Conservation (phyloP, 2,329 filamentous ascomycete genomes). For the Cladosporium phlei region DNA sequence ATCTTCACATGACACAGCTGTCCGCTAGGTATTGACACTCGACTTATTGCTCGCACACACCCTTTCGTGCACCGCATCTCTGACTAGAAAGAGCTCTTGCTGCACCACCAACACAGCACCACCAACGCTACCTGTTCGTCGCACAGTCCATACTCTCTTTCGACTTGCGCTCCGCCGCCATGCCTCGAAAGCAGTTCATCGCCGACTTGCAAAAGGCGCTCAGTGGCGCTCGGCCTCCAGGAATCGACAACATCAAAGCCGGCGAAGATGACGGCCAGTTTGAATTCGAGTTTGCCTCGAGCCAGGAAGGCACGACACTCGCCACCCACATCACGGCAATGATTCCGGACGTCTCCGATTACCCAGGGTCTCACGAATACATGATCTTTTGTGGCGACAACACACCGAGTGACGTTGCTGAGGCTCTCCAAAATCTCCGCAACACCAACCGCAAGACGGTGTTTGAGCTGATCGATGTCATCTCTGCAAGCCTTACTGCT, state of each 20-base stretch:
- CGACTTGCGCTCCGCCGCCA: conserved; percentile 32
- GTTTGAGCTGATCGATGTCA: conserved; percentile 44
- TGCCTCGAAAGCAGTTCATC: conserved; percentile 64
- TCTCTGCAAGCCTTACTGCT: conserved; percentile 38
- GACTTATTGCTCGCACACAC: too few species aligned
- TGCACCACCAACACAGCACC: background rate
- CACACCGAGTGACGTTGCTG: conserved; percentile 39
- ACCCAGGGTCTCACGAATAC: conserved; percentile 55
- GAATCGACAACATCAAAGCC: conserved; percentile 52
- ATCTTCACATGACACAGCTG: too few species aligned
- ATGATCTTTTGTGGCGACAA: conserved; percentile 52
- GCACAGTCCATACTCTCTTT: background rate
- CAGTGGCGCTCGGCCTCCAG: conserved; percentile 35
- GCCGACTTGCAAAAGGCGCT: conserved; percentile 50
- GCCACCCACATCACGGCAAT: conserved; percentile 37
- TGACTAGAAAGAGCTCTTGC: too few species aligned
- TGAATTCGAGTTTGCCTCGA: conserved; percentile 44
- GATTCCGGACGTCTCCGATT: conserved; percentile 52
- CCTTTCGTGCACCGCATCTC: too few species aligned
- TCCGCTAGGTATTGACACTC: too few species aligned
- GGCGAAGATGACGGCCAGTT: conserved; percentile 71
- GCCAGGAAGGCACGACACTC: background rate
- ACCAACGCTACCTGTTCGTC: background rate
- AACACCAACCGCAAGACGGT: conserved; percentile 44
- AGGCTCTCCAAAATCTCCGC: conserved; percentile 43